Evolutionary conservation across 1,139 yeast genomes (phyloP).

Genomic region (Debaryomycetaceae sp.): DNA sequence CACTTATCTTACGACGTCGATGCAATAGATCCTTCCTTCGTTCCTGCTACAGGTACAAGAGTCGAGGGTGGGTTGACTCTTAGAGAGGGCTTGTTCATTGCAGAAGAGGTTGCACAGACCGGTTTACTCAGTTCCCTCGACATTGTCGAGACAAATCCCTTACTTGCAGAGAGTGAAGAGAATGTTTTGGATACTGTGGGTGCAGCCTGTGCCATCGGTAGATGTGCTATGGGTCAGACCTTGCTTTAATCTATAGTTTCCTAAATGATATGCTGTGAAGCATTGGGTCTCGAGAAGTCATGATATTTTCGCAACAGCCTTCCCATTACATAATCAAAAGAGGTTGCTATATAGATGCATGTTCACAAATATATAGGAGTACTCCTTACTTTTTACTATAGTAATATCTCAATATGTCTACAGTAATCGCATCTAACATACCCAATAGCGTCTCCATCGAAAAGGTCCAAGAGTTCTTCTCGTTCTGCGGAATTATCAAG

Average conservation of each 20-base stretch:
- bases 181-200: constrained; percentile 83
- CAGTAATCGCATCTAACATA: constrained; percentile 58
- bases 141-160: constrained; percentile 92
- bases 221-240: constrained; percentile 94
- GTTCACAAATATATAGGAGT: background rate
- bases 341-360: background rate
- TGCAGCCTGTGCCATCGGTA: constrained; percentile 86
- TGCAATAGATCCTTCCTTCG: constrained; percentile 91
- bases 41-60: constrained; percentile 97
- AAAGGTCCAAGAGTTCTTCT: constrained; percentile 65
- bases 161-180: constrained; percentile 72
- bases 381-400: background rate
- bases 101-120: constrained; percentile 87
- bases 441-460: constrained; percentile 52
- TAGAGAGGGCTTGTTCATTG: constrained; percentile 90
- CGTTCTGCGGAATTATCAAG: constrained; percentile 72
- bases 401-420: constrained; percentile 23
- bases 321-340: background rate
- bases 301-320: background rate
- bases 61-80: constrained; percentile 94
- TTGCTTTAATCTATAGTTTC: constrained; percentile 22
- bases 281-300: background rate
- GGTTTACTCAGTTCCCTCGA: constrained; percentile 86
- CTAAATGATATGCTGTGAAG: background rate
- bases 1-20: constrained; percentile 95